Evolutionary conservation across 345 rosid species (phyloP).

Genomic region (Eucalyptus globulus): DNA sequence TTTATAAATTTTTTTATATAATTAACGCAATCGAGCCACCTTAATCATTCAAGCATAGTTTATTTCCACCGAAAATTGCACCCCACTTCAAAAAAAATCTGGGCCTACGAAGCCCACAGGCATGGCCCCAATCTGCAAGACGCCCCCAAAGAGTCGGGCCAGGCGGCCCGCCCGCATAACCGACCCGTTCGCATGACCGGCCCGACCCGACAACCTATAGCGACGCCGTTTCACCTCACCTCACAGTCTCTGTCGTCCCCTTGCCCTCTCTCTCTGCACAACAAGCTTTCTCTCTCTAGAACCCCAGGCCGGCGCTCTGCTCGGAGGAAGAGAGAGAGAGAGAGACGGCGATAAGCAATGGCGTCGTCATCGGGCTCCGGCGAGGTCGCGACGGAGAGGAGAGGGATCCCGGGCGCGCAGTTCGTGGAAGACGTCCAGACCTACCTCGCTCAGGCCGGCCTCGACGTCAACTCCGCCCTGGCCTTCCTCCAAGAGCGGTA

Average conservation of each 20-base stretch:
- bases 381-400: conserved; percentile 46
- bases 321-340: background rate
- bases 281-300: background rate
- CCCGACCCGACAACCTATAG: background rate
- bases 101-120: background rate
- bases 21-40: background rate
- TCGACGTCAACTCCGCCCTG: conserved; percentile 82
- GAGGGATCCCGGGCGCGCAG: conserved; percentile 96
- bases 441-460: conserved; percentile 66
- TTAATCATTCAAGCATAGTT: background rate
- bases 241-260: background rate
- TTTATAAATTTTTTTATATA: background rate
- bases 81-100: background rate
- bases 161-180: fast-evolving
- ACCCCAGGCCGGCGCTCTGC: background rate
- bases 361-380: background rate
- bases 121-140: background rate
- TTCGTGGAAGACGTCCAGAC: conserved; percentile 90
- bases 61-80: background rate
- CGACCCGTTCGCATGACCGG: background rate
- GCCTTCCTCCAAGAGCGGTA: conserved; percentile 98
- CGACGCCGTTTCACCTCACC: background rate
- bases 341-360: background rate
- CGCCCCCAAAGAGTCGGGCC: background rate
- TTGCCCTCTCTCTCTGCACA: background rate